These are phyloP conservation scores for Yamadazyma atmosphaerica DNA, from an alignment of 1,139 yeast genomes.

Conservation along the genomic window DNA sequence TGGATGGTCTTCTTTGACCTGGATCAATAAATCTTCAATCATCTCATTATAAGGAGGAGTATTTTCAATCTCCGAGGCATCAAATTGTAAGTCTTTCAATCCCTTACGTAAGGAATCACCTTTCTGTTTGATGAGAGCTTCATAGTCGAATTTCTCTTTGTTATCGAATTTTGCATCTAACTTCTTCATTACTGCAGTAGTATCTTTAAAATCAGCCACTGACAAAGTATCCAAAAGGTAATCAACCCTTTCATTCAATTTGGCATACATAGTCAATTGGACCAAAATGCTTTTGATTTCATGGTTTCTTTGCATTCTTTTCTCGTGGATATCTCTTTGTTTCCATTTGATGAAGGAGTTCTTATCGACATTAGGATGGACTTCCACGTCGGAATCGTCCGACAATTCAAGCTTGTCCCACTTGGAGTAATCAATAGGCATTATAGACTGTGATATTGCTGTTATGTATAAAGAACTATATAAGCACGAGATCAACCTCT, in stretches of 20 bases:
- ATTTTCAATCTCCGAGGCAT: constrained; percentile 55
- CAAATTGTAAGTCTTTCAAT: constrained; percentile 41
- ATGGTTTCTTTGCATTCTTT: constrained; percentile 74
- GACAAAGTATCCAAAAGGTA: constrained; percentile 45
- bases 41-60: constrained; percentile 87
- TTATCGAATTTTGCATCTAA: constrained; percentile 55
- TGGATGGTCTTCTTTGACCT: constrained; percentile 58
- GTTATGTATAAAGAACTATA: no score
- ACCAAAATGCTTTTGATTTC: constrained; percentile 75
- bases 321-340: constrained; percentile 95
- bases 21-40: constrained; percentile 85
- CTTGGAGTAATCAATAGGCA: constrained; percentile 91
- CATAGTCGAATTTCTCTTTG: constrained; percentile 51
- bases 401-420: constrained; percentile 97
- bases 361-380: constrained; percentile 97
- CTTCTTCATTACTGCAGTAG: constrained; percentile 37
- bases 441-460: no score
- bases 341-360: constrained; percentile 92
- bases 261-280: constrained; percentile 74
- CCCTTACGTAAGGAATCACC: constrained; percentile 45
- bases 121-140: constrained; percentile 33
- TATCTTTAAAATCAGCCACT: constrained; percentile 42
- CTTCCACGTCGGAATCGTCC: constrained; percentile 95
- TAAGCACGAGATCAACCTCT: no score
- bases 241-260: constrained; percentile 73